Percentiles rank a stretch among this genome's conserved stretches.
Conservation (phyloP, 306 rosid species). For the Astragalus glycyphyllos region DNA sequence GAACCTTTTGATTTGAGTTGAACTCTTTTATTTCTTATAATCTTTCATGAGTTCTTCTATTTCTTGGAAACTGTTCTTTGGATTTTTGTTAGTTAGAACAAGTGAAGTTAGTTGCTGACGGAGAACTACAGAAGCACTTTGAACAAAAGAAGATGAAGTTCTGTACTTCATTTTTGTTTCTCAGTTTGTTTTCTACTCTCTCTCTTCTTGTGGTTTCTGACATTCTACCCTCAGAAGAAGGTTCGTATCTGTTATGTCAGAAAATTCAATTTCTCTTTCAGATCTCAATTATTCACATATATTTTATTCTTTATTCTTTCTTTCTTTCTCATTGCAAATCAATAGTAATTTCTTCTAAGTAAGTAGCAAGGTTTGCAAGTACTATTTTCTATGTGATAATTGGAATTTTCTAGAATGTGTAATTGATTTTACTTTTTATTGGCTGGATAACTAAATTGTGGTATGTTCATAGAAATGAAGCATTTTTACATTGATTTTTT, state of each 20-base stretch:
- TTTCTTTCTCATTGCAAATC: neutral
- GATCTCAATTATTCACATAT: slow-evolving; percentile 62
- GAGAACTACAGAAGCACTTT: no score
- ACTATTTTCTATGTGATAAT: slow-evolving; percentile 26
- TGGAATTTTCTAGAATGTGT: slow-evolving; percentile 21
- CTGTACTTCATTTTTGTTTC: slow-evolving; percentile 55
- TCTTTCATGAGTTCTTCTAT: slow-evolving; percentile 21
- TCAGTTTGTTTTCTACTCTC: slow-evolving; percentile 54
- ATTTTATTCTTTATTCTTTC: slow-evolving; percentile 5
- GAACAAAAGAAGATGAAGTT: slow-evolving; percentile 60
- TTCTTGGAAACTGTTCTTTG: slow-evolving; percentile 54
- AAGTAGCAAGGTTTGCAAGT: slow-evolving; percentile 2
- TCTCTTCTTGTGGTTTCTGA: slow-evolving; percentile 56
- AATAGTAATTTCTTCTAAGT: neutral
- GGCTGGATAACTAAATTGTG: neutral
- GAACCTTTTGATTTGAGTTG: slow-evolving; percentile 44
- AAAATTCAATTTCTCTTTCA: slow-evolving; percentile 38
- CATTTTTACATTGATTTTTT: slow-evolving; percentile 22
- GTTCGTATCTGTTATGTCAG: slow-evolving; percentile 44
- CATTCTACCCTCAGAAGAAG: slow-evolving; percentile 67
- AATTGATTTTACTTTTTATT: slow-evolving; percentile 6
- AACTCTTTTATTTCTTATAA: neutral
- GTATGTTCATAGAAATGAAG: slow-evolving; percentile 20
- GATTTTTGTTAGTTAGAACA: slow-evolving; percentile 26
- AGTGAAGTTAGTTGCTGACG: slow-evolving; percentile 29